phyloP scores from a whole-genome alignment of 2,329 filamentous ascomycete species.

The Aspergillus eucalypticola region DNA sequence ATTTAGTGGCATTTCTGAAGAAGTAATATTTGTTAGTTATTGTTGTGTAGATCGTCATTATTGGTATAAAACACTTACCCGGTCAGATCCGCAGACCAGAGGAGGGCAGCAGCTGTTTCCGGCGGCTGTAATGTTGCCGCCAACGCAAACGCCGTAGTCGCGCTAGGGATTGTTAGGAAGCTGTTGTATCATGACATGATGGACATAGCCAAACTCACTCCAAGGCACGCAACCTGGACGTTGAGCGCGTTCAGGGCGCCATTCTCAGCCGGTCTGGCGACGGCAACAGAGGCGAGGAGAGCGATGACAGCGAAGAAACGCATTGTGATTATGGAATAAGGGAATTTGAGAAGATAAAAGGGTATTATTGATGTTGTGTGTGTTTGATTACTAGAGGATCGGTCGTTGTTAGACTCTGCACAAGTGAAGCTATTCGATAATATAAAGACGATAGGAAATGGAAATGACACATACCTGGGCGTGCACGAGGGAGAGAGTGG shows the following conservation, averaged over 20 bases:
- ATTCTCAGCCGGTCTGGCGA: conserved; percentile 11
- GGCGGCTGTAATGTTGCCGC: conserved; percentile 8
- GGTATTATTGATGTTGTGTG: background rate
- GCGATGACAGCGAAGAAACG: conserved; percentile 15
- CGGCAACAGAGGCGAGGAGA: conserved; percentile 7
- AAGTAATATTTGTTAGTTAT: background rate
- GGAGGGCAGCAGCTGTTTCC: conserved; percentile 12
- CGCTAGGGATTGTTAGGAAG: background rate
- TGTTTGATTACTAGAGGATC: no score
- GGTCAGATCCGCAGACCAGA: conserved; percentile 10
- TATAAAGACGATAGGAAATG: background rate
- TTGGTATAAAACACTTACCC: conserved; percentile 7
- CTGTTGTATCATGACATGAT: background rate
- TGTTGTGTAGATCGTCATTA: background rate
- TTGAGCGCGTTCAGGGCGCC: background rate
- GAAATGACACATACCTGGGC: background rate
- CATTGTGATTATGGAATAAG: conserved; percentile 6
- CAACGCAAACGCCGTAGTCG: conserved; percentile 5
- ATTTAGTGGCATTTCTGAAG: background rate
- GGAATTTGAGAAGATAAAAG: background rate
- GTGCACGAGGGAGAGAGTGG: background rate
- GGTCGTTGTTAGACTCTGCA: no score
- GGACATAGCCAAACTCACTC: conserved; percentile 7
- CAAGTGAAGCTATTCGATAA: no score
- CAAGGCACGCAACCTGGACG: conserved; percentile 7